A percentile compares a stretch with the other conserved stretches of the same genome.
Evolutionary conservation across 2,329 filamentous ascomycete genomes (phyloP).

Genomic region (Pseudocercospora eumusae): DNA sequence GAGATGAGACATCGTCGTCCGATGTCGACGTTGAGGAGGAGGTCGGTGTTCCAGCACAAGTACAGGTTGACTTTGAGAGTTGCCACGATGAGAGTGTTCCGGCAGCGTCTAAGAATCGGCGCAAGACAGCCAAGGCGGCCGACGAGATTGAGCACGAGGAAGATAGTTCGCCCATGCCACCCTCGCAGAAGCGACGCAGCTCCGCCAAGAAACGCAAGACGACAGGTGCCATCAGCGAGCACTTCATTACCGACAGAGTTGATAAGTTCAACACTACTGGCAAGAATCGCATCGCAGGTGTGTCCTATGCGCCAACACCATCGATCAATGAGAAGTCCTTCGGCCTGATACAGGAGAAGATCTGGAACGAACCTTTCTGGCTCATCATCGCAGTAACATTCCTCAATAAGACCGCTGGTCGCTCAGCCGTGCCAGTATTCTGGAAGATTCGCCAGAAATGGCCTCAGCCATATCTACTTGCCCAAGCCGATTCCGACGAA

Average conservation of each 20-base stretch:
- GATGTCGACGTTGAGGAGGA: background rate
- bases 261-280: constrained; percentile 36
- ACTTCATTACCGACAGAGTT: constrained; percentile 36
- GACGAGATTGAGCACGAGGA: background rate
- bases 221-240: constrained; percentile 32
- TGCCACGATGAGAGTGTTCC: background rate
- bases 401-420: constrained; percentile 76
- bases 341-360: constrained; percentile 80
- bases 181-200: background rate
- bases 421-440: constrained; percentile 73
- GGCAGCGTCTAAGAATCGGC: background rate
- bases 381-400: constrained; percentile 82
- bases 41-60: background rate
- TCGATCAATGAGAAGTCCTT: constrained; percentile 64
- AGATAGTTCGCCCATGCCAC: background rate
- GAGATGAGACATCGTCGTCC: background rate
- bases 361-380: constrained; percentile 73
- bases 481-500: constrained; percentile 56
- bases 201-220: constrained; percentile 23
- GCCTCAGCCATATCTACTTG: constrained; percentile 65
- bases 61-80: background rate
- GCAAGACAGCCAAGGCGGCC: background rate
- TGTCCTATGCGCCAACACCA: constrained; percentile 62
- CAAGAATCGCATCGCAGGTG: constrained; percentile 34
- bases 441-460: constrained; percentile 67